A percentile compares a stretch with the other conserved stretches of the same genome.
Conservation (phyloP, 768 basidiomycete species). For the Hebeloma cylindrosporum region DNA sequence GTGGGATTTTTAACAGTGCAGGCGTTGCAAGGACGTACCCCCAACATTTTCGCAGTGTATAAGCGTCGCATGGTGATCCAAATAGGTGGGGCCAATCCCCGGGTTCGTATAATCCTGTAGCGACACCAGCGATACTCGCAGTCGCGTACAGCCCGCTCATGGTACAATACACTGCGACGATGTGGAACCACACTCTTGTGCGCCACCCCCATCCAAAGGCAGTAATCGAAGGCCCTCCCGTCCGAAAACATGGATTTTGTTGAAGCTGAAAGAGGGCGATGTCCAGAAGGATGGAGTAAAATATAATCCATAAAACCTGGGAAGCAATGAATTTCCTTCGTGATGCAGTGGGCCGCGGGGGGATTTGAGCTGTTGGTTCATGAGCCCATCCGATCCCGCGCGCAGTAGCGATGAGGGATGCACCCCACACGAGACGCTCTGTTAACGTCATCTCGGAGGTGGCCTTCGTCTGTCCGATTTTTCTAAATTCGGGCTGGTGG, state of each 20-base stretch:
- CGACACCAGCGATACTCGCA: constrained; percentile 20
- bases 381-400: constrained; percentile 6
- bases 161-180: background rate
- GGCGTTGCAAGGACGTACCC: no score
- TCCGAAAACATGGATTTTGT: background rate
- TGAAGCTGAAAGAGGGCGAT: background rate
- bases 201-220: background rate
- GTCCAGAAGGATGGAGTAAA: background rate
- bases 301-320: no score
- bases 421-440: constrained; percentile 4
- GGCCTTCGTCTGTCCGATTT: constrained; percentile 8
- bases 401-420: background rate
- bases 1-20: no score
- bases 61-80: constrained; percentile 31
- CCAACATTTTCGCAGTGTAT: constrained; percentile 39
- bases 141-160: background rate
- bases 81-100: constrained; percentile 38
- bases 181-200: background rate
- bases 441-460: constrained; percentile 4
- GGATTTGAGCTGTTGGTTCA: no score
- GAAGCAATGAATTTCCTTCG: no score
- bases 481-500: constrained; percentile 3
- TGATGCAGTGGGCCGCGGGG: no score
- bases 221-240: background rate
- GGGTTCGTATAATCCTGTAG: constrained; percentile 24